Evolutionary conservation across 2,329 filamentous ascomycete species (phyloP).

Genomic region (Ceratocystis harringtonii): DNA sequence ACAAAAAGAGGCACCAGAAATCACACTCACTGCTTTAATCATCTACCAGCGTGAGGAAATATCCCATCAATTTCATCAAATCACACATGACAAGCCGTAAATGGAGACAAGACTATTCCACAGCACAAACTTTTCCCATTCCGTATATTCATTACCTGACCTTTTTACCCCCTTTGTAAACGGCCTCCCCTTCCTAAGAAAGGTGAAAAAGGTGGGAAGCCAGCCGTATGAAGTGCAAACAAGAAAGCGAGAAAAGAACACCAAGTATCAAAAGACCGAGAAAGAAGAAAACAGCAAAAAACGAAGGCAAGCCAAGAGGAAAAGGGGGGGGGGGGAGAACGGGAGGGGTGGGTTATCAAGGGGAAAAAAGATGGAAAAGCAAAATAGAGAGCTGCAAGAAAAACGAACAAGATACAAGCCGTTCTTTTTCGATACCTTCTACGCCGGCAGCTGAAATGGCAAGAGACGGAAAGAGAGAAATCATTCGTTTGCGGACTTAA

Average conservation of each 20-base stretch:
- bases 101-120: background rate
- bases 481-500: too few species aligned
- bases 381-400: background rate
- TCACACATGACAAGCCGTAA: background rate
- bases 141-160: constrained; percentile 1
- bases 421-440: background rate
- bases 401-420: background rate
- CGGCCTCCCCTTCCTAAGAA: background rate
- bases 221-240: background rate
- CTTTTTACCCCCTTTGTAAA: background rate
- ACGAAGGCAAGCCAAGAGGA: background rate
- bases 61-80: background rate
- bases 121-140: background rate
- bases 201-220: background rate
- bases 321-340: background rate
- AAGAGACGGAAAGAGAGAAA: background rate
- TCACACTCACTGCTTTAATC: too few species aligned
- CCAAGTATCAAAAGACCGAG: background rate
- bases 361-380: background rate
- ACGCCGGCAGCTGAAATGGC: background rate
- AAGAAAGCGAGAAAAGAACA: constrained; percentile 1
- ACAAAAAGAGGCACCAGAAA: too few species aligned
- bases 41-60: too few species aligned
- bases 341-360: background rate
- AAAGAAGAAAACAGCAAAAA: background rate